These are phyloP conservation scores for Cladosporium sp. DNA, from an alignment of 2,329 filamentous ascomycete species.

Conservation along the genomic window DNA sequence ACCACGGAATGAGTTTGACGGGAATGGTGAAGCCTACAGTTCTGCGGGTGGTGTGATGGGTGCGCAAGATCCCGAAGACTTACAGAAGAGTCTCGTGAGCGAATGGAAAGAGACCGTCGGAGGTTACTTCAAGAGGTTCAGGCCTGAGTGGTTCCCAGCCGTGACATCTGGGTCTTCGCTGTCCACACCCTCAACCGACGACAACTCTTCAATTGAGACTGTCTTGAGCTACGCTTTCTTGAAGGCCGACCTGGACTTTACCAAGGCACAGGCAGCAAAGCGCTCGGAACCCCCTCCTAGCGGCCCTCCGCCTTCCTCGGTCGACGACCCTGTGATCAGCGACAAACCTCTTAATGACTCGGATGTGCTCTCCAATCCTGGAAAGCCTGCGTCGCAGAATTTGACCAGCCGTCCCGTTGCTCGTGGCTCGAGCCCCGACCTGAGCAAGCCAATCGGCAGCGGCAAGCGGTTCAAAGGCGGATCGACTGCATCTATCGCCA, in stretches of 20 bases:
- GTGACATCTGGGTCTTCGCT: constrained; percentile 11
- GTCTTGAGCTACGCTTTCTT: constrained; percentile 90
- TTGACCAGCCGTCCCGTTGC: constrained; percentile 24
- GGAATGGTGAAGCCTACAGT: constrained; percentile 29
- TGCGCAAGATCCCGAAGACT: constrained; percentile 56
- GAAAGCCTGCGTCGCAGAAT: constrained; percentile 38
- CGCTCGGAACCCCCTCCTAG: constrained; percentile 32
- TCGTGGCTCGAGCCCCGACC: constrained; percentile 42
- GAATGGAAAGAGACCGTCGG: constrained; percentile 82
- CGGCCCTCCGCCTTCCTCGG: constrained; percentile 26
- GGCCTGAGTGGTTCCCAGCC: constrained; percentile 63
- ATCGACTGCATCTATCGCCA: constrained; percentile 81
- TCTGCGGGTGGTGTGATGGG: constrained; percentile 43
- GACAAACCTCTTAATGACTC: constrained; percentile 79
- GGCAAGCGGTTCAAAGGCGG: constrained; percentile 79
- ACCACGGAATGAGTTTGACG: constrained; percentile 30
- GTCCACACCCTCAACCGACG: neutral
- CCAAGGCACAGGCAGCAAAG: constrained; percentile 81
- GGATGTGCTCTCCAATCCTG: constrained; percentile 69
- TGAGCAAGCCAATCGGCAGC: constrained; percentile 65
- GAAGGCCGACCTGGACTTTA: constrained; percentile 89
- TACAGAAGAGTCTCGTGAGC: constrained; percentile 67
- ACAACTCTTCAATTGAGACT: constrained; percentile 62
- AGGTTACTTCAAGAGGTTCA: constrained; percentile 90
- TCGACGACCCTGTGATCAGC: constrained; percentile 61